Base-by-base conservation (phyloP, 192 early-diverging fungal genomes). In the Coemansia sp. region DNA sequence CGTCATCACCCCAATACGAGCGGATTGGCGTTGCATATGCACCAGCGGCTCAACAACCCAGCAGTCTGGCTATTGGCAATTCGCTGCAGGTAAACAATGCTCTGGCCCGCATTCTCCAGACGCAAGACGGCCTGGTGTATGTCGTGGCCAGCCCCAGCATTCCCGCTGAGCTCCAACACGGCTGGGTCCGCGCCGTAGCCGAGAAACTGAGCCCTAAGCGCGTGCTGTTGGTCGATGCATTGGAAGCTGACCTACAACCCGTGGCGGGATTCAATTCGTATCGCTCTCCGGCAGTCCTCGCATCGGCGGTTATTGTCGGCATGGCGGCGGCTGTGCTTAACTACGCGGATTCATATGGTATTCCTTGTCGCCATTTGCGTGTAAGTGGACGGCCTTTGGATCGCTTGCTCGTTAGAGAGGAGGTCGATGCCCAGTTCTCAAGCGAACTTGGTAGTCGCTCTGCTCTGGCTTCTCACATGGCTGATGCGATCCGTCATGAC, bases 261-360 rank as follows among this genome's bases (percentile, higher is more conserved):
- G 20, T 39, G 31, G 33, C 66, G 2, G 47, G 36, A 33, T 16
- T 55, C 47, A 66, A 43, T 18, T 43, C 61, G 70, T 78, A 65
- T 60, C 64, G 75, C 39, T 74, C 80, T 69, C 75, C 80, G 18
- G 80, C 75, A 0, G 80, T 82, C 11, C 43, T 82, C 62, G 80
- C 80, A 1, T 72, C 73, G 15, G 64, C 39, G 3, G 63, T 84
- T 27, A 53, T 80, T 12, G 57, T 80, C 1, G 77, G 77, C 0
- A 15, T 84, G 69, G 33, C 78, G 5, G 82, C 82, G 16, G 82
- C 82, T 5, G 71, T 74, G 6, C 18, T 80, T 29, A 84, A 84
- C 66, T 76, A 79, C 27, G 76, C 76, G 0, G 81, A 84, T 8
- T 58, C 68, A 0, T 62, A 41, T 34, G 53, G 55, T 16, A 39